Evolutionary conservation across 2,329 filamentous ascomycete species (phyloP), one percentile per base, ranked within the genome.

Genomic region (Penicillium palitans): DNA sequence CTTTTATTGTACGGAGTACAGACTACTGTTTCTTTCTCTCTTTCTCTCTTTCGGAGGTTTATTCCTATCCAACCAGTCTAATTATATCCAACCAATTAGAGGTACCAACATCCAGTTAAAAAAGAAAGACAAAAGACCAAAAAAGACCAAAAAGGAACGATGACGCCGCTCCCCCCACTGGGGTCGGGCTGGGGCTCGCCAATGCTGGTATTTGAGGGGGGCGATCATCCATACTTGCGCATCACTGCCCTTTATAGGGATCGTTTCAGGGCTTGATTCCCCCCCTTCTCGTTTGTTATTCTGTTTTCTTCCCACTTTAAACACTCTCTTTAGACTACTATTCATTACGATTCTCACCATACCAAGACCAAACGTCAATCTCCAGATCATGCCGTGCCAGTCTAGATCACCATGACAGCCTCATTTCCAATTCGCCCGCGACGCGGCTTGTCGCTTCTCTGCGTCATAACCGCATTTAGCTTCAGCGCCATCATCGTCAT

Each of bases 391-490:
- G 54, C 54, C 54, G 48, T 56, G 21, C 46, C 31, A 52, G 19
- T 21, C 12, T 37, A n/a, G 21, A 13, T 42, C 24, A 42, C 39
- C 39, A 71, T 71, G 69, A 58, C 62, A 52, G 58, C 67, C 54
- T 63, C 55, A 61, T 52, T 52, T 37, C 29, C 61, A 31, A 62
- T 64, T 61, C 66, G 64, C 19, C 65, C 62, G 13, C 64, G 66
- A 59, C 62, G 64, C 47, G 59, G 61, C 55, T 58, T 72, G 31
- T 63, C 57, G 7, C 37, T 66, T 8, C 48, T 73, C 12, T 68
- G 57, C 44, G 12, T 64, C 54, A 55, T 69, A 27, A 58, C 59
- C n/a, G 51, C 66, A 17, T 24, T 72, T 21, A 61, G 39, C 41
- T 60, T 65, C 48, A 52, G 54, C 37, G 54, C 59, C 42, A 61